A percentile compares a stretch with the other conserved stretches of the same genome.
Conservation (phyloP, 1,284 basidiomycete genomes). For the Rugosomyces carneus region DNA sequence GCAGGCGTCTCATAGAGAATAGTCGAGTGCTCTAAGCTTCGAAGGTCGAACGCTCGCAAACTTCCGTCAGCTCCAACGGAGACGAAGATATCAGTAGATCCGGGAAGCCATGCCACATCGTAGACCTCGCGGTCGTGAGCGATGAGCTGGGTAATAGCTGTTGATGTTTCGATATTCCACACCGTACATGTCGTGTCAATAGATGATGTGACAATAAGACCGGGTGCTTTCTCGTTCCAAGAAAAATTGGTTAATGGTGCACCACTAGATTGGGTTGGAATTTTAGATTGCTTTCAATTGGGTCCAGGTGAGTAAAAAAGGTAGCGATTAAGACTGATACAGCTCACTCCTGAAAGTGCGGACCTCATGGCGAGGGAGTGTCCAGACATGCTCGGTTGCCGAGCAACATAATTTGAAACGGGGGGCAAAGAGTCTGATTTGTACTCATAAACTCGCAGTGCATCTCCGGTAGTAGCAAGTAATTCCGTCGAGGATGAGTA, state of each 20-base stretch:
- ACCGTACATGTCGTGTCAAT: conserved; percentile 96
- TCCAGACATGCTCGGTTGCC: conserved; percentile 45
- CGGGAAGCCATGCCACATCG: conserved; percentile 97
- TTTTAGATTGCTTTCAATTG: conserved; percentile 69
- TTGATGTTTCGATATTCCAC: conserved; percentile 94
- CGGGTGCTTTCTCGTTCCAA: conserved; percentile 89
- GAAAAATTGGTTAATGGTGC: conserved; percentile 94
- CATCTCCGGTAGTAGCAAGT: conserved; percentile 87
- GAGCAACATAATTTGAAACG: conserved; percentile 67
- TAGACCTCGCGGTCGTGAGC: conserved; percentile 99
- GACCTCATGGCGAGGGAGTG: conserved; percentile 62
- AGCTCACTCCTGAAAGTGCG: conserved; percentile 73
- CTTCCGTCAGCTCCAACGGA: conserved; percentile 98
- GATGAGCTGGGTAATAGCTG: conserved; percentile 96
- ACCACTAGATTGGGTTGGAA: conserved; percentile 73
- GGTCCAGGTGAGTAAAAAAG: not conserved
- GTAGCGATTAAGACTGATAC: conserved; percentile 5
- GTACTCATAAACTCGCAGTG: conserved; percentile 86
- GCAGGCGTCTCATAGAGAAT: conserved; percentile 95
- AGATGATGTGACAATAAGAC: conserved; percentile 89
- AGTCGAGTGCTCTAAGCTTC: conserved; percentile 95
- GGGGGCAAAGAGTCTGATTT: conserved; percentile 50
- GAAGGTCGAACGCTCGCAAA: conserved; percentile 92
- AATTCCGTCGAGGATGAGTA: conserved; percentile 70
- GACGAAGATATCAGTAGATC: conserved; percentile 97